Conservation (phyloP, 2,329 filamentous ascomycete genomes). For the Graphium sp. region DNA sequence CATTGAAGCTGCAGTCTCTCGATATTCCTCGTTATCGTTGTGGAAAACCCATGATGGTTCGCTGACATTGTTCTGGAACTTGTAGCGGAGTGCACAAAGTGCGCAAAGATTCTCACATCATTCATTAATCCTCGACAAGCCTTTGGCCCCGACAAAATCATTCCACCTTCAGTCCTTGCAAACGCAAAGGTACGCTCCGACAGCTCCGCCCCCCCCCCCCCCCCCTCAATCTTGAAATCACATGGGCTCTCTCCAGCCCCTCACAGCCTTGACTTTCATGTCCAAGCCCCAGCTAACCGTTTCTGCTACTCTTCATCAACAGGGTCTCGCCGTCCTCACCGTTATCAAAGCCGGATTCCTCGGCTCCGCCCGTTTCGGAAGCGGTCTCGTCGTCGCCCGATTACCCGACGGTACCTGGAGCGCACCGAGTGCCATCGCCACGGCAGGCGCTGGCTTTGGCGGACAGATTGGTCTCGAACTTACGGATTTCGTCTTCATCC, state of each 20-base stretch:
- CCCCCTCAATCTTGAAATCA: not conserved
- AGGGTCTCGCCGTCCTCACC: conserved; percentile 71
- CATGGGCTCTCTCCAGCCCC: not conserved
- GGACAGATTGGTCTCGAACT: conserved; percentile 79
- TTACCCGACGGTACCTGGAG: conserved; percentile 66
- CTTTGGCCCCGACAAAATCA: conserved; percentile 94
- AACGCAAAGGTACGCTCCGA: conserved; percentile 59
- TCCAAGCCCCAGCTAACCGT: not conserved
- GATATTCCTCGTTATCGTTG: too few relatives aligned
- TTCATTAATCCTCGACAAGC: conserved; percentile 89
- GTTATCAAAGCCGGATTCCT: conserved; percentile 80
- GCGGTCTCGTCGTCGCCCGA: conserved; percentile 66
- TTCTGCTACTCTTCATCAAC: conserved; percentile 1
- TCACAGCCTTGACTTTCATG: not conserved
- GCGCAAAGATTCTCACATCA: conserved; percentile 83
- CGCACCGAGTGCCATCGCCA: conserved; percentile 66
- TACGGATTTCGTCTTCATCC: conserved; percentile 93
- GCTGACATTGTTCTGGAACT: too few relatives aligned
- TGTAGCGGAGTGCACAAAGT: conserved; percentile 91
- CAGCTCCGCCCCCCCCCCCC: conserved; percentile 2
- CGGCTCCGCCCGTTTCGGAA: conserved; percentile 66
- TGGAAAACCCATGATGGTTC: too few relatives aligned
- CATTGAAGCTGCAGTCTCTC: too few relatives aligned
- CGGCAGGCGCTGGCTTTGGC: conserved; percentile 66
- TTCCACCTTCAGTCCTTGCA: conserved; percentile 75